A percentile compares a stretch with the other conserved stretches of the same genome.
Evolutionary conservation across 768 basidiomycete species (phyloP).

Genomic region (Leccinum imitatum): DNA sequence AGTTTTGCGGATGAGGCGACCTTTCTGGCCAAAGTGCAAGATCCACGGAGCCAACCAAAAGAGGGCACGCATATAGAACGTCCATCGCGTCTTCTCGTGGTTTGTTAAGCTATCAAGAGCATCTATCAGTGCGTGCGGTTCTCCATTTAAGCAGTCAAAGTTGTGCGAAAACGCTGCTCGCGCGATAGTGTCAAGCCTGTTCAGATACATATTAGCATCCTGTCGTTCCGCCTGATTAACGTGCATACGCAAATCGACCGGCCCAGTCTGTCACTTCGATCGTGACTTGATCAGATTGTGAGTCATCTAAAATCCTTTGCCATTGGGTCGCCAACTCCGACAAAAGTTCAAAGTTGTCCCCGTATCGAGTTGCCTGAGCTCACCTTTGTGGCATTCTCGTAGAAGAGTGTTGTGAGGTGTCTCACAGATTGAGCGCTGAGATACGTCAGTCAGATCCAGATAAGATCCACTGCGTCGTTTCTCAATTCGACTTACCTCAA

Average conservation of each 20-base stretch:
- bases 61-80: conserved; percentile 63
- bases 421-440: conserved; percentile 53
- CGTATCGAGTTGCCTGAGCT: not conserved
- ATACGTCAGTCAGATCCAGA: not conserved
- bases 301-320: conserved; percentile 45
- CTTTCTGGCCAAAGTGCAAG: conserved; percentile 55
- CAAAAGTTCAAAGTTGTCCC: conserved; percentile 6
- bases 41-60: conserved; percentile 62
- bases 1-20: conserved; percentile 53
- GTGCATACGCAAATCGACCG: conserved; percentile 57
- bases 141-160: conserved; percentile 54
- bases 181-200: conserved; percentile 57
- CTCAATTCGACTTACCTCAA: conserved; percentile 41
- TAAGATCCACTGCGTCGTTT: not conserved
- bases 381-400: conserved; percentile 52
- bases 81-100: conserved; percentile 53
- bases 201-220: not conserved
- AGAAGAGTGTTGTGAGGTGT: conserved; percentile 49
- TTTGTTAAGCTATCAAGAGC: conserved; percentile 61
- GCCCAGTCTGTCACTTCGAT: conserved; percentile 61
- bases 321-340: conserved; percentile 47
- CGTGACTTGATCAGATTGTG: conserved; percentile 38
- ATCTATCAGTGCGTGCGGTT: conserved; percentile 47
- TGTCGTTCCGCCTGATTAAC: not conserved
- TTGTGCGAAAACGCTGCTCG: conserved; percentile 65